Conservation (phyloP, 1,284 basidiomycete genomes). For the Marasmius sp. region DNA sequence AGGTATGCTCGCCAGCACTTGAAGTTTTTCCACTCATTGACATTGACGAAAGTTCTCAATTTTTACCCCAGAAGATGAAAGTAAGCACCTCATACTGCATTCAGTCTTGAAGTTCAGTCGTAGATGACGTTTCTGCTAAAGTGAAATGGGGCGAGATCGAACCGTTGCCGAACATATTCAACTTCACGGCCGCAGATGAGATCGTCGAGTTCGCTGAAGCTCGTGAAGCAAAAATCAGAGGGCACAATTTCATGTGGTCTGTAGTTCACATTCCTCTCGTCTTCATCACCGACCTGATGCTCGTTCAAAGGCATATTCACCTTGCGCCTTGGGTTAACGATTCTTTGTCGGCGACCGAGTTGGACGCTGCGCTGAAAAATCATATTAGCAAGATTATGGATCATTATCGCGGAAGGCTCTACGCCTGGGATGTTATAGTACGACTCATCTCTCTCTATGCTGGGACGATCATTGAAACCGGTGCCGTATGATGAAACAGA, state of each 20-base stretch:
- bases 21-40: not conserved
- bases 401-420: not conserved
- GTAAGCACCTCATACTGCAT: not conserved
- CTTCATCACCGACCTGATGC: not conserved
- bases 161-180: conserved; percentile 46
- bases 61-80: not conserved
- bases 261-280: conserved; percentile 1
- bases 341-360: not conserved
- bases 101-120: not conserved
- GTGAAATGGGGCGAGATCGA: conserved; percentile 49
- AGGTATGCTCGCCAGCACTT: not conserved
- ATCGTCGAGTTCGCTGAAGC: conserved; percentile 45
- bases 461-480: not conserved
- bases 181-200: conserved; percentile 43
- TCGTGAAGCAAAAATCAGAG: conserved; percentile 42
- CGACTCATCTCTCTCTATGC: not conserved
- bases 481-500: conserved; percentile 25
- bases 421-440: conserved; percentile 1
- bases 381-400: not conserved
- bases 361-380: not conserved
- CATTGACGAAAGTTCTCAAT: not conserved
- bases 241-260: conserved; percentile 15
- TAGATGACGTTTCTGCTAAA: not conserved
- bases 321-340: conserved; percentile 1
- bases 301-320: not conserved